phyloP scores from a whole-genome alignment of 495 filamentous ascomycete species.

The Jackrogersella minutella region DNA sequence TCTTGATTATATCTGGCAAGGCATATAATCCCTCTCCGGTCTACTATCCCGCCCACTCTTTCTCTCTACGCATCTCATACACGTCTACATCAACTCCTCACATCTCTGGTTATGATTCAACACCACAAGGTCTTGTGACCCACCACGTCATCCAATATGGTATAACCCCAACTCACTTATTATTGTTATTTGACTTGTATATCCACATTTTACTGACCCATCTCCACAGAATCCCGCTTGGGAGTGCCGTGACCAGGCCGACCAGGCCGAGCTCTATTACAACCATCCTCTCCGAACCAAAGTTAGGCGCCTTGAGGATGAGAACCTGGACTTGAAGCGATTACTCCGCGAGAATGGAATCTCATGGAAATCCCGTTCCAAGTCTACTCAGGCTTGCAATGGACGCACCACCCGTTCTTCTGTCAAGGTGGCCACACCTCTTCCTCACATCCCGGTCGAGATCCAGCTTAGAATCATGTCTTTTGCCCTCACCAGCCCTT shows the following conservation, averaged over 20 bases:
- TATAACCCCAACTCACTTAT: not conserved
- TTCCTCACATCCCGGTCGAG: conserved; percentile 55
- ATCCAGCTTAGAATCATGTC: conserved; percentile 55
- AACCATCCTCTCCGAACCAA: conserved; percentile 49
- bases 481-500: conserved; percentile 51
- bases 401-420: conserved; percentile 32
- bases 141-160: conserved; percentile 28
- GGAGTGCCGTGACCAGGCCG: conserved; percentile 54
- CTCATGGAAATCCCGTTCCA: conserved; percentile 44
- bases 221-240: conserved; percentile 40
- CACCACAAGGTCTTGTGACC: not conserved
- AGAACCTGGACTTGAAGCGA: conserved; percentile 50
- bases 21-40: not conserved
- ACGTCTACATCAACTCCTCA: not conserved
- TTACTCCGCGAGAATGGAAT: conserved; percentile 51
- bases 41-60: not conserved
- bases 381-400: conserved; percentile 9
- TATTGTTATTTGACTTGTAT: not conserved
- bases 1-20: too few relatives aligned
- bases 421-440: conserved; percentile 13
- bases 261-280: conserved; percentile 51
- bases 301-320: conserved; percentile 46
- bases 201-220: conserved; percentile 1
- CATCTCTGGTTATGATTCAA: conserved; percentile 16
- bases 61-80: not conserved